Evolutionary conservation across 2,329 filamentous ascomycete genomes (phyloP).

Genomic region (Pseudocercospora crystallina): DNA sequence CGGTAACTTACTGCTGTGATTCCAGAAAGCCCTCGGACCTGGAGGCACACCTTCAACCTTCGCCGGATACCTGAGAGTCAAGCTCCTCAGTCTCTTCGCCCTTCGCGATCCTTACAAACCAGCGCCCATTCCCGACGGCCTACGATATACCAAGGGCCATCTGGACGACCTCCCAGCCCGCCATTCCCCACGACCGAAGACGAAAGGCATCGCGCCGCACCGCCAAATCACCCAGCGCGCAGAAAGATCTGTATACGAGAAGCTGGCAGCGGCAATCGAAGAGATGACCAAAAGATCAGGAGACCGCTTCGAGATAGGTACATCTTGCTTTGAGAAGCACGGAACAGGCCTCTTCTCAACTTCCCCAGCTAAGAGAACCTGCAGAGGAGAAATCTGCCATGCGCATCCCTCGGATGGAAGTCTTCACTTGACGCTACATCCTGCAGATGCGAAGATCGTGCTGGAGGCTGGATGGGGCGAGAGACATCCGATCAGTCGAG

Average conservation of each 20-base stretch:
- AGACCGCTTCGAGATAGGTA: slow-evolving; percentile 52
- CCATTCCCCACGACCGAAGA: slow-evolving; percentile 61
- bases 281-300: slow-evolving; percentile 44
- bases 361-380: slow-evolving; percentile 66
- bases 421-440: slow-evolving; percentile 78
- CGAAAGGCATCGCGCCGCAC: slow-evolving; percentile 78
- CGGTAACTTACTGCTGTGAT: neutral
- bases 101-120: slow-evolving; percentile 69
- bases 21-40: slow-evolving; percentile 62
- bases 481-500: slow-evolving; percentile 63
- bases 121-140: slow-evolving; percentile 52
- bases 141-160: slow-evolving; percentile 59
- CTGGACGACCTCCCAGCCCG: slow-evolving; percentile 63
- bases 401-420: slow-evolving; percentile 74
- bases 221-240: slow-evolving; percentile 71
- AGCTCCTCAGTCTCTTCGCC: slow-evolving; percentile 68
- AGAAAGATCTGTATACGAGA: slow-evolving; percentile 53
- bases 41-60: slow-evolving; percentile 77
- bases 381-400: slow-evolving; percentile 79
- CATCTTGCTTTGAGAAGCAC: slow-evolving; percentile 70
- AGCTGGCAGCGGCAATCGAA: slow-evolving; percentile 56
- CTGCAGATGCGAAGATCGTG: slow-evolving; percentile 70
- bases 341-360: slow-evolving; percentile 72
- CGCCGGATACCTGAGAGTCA: slow-evolving; percentile 70
- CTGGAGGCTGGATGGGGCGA: slow-evolving; percentile 79